phyloP scores from a whole-genome alignment of 1,284 basidiomycete species.

The Fomitopsis betulina region DNA sequence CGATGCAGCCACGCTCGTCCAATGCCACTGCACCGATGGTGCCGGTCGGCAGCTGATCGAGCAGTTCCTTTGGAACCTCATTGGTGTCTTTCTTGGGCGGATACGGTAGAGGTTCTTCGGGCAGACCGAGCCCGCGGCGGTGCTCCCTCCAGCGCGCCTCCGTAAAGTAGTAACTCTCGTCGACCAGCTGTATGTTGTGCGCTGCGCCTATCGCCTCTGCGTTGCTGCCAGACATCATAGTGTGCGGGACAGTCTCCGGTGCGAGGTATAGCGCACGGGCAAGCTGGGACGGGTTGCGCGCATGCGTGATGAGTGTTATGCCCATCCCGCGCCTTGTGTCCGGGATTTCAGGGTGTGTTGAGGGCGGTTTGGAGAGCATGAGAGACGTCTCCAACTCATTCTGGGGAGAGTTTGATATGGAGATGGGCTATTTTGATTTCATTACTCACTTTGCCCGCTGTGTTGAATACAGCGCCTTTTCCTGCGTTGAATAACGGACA shows the following conservation, averaged over 20 bases:
- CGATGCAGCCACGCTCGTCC: constrained; percentile 69
- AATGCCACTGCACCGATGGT: constrained; percentile 83
- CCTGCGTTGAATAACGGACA: constrained; percentile 74
- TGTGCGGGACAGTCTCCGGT: constrained; percentile 55
- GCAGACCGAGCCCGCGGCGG: constrained; percentile 62
- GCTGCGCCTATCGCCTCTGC: constrained; percentile 57
- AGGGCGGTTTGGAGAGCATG: constrained; percentile 73
- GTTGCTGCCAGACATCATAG: constrained; percentile 61
- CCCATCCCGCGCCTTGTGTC: constrained; percentile 56
- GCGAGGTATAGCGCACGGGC: constrained; percentile 66
- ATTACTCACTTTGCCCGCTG: constrained; percentile 59
- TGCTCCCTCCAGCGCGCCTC: constrained; percentile 72
- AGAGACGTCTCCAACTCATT: constrained; percentile 79
- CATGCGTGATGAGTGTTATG: constrained; percentile 59
- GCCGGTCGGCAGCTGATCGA: constrained; percentile 66
- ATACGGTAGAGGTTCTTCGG: constrained; percentile 52
- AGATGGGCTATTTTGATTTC: no score
- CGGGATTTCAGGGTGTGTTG: constrained; percentile 55
- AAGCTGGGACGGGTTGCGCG: constrained; percentile 72
- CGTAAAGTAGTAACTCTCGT: constrained; percentile 75
- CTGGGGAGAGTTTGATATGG: constrained; percentile 29
- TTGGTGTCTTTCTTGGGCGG: constrained; percentile 21
- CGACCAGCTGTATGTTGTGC: constrained; percentile 55
- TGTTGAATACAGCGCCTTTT: constrained; percentile 79
- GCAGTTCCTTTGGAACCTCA: constrained; percentile 22